Percentiles rank a stretch among this genome's conserved stretches.
Evolutionary conservation across 2,329 filamentous ascomycete species (phyloP).

Genomic region (Arachnopeziza araneosa): DNA sequence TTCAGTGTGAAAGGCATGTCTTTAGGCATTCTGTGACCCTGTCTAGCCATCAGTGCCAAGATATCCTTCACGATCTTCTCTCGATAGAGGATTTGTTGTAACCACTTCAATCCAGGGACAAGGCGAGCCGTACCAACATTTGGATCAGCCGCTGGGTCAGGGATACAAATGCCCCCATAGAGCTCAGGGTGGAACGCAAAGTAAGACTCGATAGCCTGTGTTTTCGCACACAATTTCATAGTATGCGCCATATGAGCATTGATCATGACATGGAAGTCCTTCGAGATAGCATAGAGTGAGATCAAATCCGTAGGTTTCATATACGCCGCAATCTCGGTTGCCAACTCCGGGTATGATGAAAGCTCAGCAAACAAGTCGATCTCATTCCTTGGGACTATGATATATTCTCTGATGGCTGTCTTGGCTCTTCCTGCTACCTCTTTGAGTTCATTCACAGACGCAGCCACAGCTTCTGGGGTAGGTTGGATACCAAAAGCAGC

Average conservation of each 20-base stretch:
- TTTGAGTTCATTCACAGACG: neutral
- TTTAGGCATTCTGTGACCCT: constrained; percentile 51
- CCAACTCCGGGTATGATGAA: neutral
- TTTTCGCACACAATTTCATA: constrained; percentile 48
- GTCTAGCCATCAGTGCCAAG: constrained; percentile 51
- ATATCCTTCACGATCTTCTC: constrained; percentile 55
- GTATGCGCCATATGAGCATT: constrained; percentile 54
- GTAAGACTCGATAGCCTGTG: constrained; percentile 49
- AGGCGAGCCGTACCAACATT: constrained; percentile 36
- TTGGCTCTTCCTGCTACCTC: neutral
- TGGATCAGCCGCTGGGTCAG: constrained; percentile 46
- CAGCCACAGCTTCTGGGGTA: neutral
- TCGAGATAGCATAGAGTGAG: neutral
- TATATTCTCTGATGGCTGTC: neutral
- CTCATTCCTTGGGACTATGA: neutral
- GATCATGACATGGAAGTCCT: constrained; percentile 30
- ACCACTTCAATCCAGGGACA: constrained; percentile 61
- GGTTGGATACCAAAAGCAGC: neutral
- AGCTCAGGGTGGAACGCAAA: constrained; percentile 55
- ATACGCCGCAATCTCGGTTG: neutral
- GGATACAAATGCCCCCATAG: constrained; percentile 52
- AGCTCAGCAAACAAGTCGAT: neutral
- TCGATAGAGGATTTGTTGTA: constrained; percentile 59
- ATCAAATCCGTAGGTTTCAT: neutral
- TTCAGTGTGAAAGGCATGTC: constrained; percentile 44